Base-by-base conservation (phyloP, 129 eudicot species). In the Saposhnikovia divaricata region DNA sequence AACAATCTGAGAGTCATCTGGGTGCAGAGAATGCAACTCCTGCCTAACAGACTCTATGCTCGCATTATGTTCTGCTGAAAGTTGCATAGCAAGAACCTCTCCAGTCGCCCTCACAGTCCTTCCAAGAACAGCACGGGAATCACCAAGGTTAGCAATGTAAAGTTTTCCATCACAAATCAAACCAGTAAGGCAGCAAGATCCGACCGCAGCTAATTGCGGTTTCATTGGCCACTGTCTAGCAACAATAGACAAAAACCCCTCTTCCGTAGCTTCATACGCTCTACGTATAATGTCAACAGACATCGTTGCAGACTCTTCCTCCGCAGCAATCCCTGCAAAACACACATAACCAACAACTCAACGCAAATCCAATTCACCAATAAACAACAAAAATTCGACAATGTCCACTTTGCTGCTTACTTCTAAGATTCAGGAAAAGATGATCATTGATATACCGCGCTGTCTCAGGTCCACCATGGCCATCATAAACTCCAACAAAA, bases 401-500 rank as follows among this genome's bases (percentile, higher is more conserved):
- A 46, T 3, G 12, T 46, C 50, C 50, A 46, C 14, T n/a, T 31
- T 28, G 39, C 43, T 57, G 76, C 90, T 87, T 83, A 91, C 97
- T 86, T 81, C 88, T 91, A 25, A 91, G 90, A 85, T 91, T 82
- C 78, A 84, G 97, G 55, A 91, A 91, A 71, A 91, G 85, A 80
- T 91, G 77, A 82, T 88, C 89, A 81, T 91, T 91, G 77, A 91
- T 84, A 59, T 83, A 91, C 39, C 97, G 86, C 0, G 97, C 85
- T 15, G 97, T 91, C 87, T 91, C 97, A 0, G 97, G 97, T 50
- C 97, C 97, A 28, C 97, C 97, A 77, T 91, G 97, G 78, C 97
- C 97, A 82, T 91, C 97, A 68, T 91, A 91, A 46, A 91, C 90
- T 74, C 97, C 97, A 63, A 91, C 83, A 81, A 91, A 91, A 55